Evolutionary conservation across 306 rosid genomes (phyloP).

Genomic region (Cucurbita moschata): DNA sequence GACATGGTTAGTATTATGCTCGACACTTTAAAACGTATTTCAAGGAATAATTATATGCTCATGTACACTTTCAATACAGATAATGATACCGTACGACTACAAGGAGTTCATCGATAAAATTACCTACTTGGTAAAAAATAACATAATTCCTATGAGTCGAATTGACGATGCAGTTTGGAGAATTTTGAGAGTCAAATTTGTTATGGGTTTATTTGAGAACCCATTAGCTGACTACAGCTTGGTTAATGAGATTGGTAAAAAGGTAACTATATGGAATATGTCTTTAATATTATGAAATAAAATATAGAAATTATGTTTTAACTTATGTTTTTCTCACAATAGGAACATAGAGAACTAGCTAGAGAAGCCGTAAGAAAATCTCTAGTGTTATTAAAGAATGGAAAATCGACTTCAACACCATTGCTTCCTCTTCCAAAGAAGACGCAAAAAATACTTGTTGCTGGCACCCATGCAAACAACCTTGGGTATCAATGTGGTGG

Average conservation of each 20-base stretch:
- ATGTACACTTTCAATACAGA: neutral
- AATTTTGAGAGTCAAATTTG: constrained; percentile 23
- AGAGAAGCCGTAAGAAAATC: constrained; percentile 30
- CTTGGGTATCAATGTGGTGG: constrained; percentile 31
- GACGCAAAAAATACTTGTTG: constrained; percentile 16
- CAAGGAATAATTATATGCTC: neutral
- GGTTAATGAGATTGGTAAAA: constrained; percentile 18
- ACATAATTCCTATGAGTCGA: constrained; percentile 19
- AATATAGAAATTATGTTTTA: neutral
- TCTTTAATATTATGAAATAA: neutral
- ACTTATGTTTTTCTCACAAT: neutral
- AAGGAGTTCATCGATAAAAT: constrained; percentile 18
- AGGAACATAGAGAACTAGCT: constrained; percentile 31
- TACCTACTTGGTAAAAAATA: constrained; percentile 7
- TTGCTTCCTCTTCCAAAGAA: constrained; percentile 23
- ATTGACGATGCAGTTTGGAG: constrained; percentile 30
- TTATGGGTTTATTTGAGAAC: constrained; percentile 24
- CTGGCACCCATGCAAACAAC: constrained; percentile 29
- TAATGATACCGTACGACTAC: constrained; percentile 21
- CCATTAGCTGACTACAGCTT: constrained; percentile 24
- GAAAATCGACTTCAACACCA: constrained; percentile 7
- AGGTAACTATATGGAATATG: constrained; percentile 3
- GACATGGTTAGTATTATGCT: constrained; percentile 15
- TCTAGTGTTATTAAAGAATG: constrained; percentile 22
- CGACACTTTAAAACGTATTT: neutral